phyloP scores from a whole-genome alignment of 2,329 filamentous ascomycete genomes.

The Monascus ruber region DNA sequence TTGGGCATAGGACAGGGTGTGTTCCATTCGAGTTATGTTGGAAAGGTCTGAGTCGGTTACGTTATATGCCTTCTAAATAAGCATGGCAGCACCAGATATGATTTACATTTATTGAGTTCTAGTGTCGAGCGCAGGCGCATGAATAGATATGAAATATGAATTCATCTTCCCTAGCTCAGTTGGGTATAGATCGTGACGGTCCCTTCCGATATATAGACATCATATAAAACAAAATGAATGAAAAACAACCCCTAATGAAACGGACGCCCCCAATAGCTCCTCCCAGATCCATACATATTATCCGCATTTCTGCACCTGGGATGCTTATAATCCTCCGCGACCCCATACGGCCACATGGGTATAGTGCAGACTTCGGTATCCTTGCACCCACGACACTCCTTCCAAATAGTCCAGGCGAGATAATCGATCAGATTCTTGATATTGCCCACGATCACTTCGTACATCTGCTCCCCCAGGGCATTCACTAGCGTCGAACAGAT shows the following conservation, averaged over 20 bases:
- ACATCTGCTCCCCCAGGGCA: constrained; percentile 10
- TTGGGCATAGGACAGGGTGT: constrained; percentile 25
- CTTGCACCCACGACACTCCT: constrained; percentile 42
- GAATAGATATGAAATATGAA: no score
- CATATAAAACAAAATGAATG: no score
- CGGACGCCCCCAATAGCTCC: constrained; percentile 16
- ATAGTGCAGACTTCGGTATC: constrained; percentile 47
- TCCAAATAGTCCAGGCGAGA: constrained; percentile 51
- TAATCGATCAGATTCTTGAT: constrained; percentile 36
- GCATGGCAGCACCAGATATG: no score
- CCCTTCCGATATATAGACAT: no score
- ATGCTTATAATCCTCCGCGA: constrained; percentile 41
- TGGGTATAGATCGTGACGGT: no score
- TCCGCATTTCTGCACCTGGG: constrained; percentile 33
- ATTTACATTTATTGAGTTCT: no score
- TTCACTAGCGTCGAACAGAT: constrained; percentile 22
- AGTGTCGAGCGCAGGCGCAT: no score
- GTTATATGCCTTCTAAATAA: no score
- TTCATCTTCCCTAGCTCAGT: no score
- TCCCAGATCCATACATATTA: constrained; percentile 10
- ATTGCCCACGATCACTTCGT: constrained; percentile 14
- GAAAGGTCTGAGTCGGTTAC: no score
- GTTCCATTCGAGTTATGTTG: no score
- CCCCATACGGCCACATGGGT: constrained; percentile 54
- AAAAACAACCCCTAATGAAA: neutral